Base-by-base conservation (phyloP, 202 grass and related monocot species). In the Elaeis oleifera region DNA sequence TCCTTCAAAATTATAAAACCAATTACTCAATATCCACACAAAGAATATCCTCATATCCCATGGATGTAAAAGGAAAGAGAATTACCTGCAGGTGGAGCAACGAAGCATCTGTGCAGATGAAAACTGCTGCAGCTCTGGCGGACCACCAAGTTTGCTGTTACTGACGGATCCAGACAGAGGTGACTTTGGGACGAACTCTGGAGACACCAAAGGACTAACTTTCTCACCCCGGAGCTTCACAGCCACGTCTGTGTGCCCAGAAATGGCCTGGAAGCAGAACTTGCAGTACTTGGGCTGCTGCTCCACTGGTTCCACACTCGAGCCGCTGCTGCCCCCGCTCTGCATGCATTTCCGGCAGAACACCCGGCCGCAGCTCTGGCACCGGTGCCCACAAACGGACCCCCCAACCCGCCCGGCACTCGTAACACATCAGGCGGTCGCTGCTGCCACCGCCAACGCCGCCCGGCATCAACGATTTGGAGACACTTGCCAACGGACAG, bases 81-180 rank as follows among this genome's bases (percentile, higher is more conserved):
- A 23, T 65, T 68, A 88, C 90, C 81, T 88, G 22, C 25, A 32
- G 66, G 65, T 63, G 49, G 73, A 55, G 60, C 48, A 68, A 54
- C n/a, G 60, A 71, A 89, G 74, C 31, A 68, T 60, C 63, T 73
- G 76, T 25, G 92, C 71, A 66, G 88, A 89, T 55, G 81, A 78
- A 74, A 23, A 52, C 50, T 61, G 28, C 51, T 44, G 78, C 44
- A 58, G 78, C 25, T 52, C 61, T 28, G 60, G 60, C n/a, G 18
- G 32, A 9, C 51, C 16, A 24, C 16, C 1, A 50, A 52, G 23
- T 17, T 23, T 71, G 44, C 5, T 71, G 44, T 18, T 24, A 44
- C 24, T 50, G n/a, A 53, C 70, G 52, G 78, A 89, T 73, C 69
- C 54, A 59, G 65, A 75, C 74, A 77, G 65, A 55, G 76, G 71